Percentiles rank a stretch among this genome's conserved stretches.
These are phyloP conservation scores for Geotrichum candidum DNA, from an alignment of 1,139 yeast species.

Conservation along the genomic window DNA sequence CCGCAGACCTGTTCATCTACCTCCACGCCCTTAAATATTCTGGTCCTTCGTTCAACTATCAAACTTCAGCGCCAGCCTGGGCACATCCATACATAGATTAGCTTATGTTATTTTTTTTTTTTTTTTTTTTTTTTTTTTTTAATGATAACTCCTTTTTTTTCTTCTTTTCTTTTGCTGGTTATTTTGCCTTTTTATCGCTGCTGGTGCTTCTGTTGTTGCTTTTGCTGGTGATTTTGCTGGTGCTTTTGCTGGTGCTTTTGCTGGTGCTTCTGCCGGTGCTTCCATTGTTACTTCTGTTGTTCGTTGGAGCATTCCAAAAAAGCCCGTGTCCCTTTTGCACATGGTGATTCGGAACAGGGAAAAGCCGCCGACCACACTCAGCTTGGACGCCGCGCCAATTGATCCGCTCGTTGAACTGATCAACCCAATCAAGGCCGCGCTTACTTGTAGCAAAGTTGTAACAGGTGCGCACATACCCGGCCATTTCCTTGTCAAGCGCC, in stretches of 20 bases:
- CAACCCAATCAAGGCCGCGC: constrained; percentile 30
- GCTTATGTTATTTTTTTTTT: not conserved
- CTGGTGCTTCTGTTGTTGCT: too few species aligned
- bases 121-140: not conserved
- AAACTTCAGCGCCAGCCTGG: constrained; percentile 11
- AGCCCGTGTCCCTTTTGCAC: not conserved
- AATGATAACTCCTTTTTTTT: not conserved
- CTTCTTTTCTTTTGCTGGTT: not conserved
- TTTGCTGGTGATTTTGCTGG: too few species aligned
- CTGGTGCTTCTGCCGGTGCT: too few species aligned
- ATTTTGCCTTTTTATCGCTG: too few species aligned
- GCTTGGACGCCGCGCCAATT: constrained; percentile 17
- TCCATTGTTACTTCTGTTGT: not conserved
- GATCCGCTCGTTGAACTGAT: constrained; percentile 29
- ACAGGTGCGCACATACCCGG: constrained; percentile 27
- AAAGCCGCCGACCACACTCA: not conserved
- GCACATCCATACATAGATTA: constrained; percentile 1
- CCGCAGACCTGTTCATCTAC: constrained; percentile 43
- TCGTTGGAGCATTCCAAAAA: not conserved
- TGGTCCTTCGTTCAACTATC: not conserved
- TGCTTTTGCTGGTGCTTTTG: too few species aligned
- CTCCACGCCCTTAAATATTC: constrained; percentile 47
- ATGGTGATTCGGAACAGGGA: not conserved
- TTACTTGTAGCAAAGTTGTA: constrained; percentile 24
- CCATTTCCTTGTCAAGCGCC: constrained; percentile 30